Percentiles rank a stretch among this genome's conserved stretches.
These are phyloP conservation scores for Salix brachista DNA, from an alignment of 345 rosid genomes.

Conservation along the genomic window DNA sequence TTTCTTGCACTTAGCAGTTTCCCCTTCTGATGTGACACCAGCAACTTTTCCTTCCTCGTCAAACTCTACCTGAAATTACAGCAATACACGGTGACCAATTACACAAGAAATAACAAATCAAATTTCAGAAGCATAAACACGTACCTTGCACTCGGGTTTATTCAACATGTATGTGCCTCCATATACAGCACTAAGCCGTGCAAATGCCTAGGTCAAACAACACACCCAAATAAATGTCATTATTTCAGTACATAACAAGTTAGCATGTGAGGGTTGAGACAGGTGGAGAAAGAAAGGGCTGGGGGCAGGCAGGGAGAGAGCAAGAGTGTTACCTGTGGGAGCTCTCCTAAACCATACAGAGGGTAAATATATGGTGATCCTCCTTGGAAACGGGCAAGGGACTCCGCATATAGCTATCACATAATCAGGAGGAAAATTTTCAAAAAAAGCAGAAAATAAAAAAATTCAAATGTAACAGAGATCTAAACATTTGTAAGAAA, in stretches of 20 bases:
- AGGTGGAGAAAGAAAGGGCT: neutral
- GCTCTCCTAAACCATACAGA: conserved; percentile 91
- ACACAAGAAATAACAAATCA: neutral
- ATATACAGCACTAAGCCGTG: conserved; percentile 95
- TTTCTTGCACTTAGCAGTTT: conserved; percentile 96
- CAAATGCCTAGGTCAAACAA: conserved; percentile 63
- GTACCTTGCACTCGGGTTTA: conserved; percentile 93
- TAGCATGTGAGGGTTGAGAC: neutral
- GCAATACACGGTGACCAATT: neutral
- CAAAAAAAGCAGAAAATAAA: conserved; percentile 6
- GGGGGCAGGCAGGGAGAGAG: neutral
- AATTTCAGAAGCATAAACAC: neutral
- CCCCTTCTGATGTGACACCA: conserved; percentile 97
- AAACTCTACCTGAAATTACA: conserved; percentile 67
- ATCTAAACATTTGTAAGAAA: neutral
- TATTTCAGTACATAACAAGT: neutral
- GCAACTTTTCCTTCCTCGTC: conserved; percentile 74
- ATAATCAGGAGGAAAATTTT: conserved; percentile 9
- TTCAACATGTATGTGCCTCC: conserved; percentile 98
- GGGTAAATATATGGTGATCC: conserved; percentile 98
- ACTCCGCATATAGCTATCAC: conserved; percentile 77
- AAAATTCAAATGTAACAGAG: neutral
- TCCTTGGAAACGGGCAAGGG: conserved; percentile 96
- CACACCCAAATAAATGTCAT: conserved; percentile 5
- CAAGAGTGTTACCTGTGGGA: conserved; percentile 69